Percentiles rank a stretch among this genome's conserved stretches.
Conservation (phyloP, 1,139 yeast genomes). For the Yamadazyma sp. region DNA sequence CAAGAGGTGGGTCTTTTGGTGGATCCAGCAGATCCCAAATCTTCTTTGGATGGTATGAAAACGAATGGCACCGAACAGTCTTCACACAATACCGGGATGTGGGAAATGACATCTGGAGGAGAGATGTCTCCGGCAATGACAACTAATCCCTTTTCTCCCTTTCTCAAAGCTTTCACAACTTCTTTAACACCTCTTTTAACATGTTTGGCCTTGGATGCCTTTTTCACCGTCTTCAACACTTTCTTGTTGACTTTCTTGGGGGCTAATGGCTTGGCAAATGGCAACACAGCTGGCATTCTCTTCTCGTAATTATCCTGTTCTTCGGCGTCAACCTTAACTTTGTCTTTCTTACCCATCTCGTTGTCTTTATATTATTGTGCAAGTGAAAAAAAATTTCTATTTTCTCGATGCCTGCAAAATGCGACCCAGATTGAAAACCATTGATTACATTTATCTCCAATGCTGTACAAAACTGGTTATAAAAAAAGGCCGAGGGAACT, state of each 20-base stretch:
- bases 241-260: slow-evolving; percentile 95
- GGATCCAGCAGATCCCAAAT: slow-evolving; percentile 97
- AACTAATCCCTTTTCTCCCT: slow-evolving; percentile 97
- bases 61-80: slow-evolving; percentile 87
- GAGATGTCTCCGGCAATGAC: slow-evolving; percentile 97
- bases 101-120: slow-evolving; percentile 96
- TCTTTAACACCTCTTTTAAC: slow-evolving; percentile 99
- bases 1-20: slow-evolving; percentile 99
- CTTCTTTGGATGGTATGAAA: slow-evolving; percentile 96
- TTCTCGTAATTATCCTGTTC: slow-evolving; percentile 85
- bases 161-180: slow-evolving; percentile 95
- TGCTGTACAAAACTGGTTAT: background rate
- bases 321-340: slow-evolving; percentile 38
- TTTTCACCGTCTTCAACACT: slow-evolving; percentile 91
- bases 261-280: slow-evolving; percentile 95
- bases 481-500: background rate
- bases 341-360: slow-evolving; percentile 48
- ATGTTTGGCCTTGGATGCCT: slow-evolving; percentile 96
- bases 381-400: slow-evolving; percentile 12
- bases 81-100: slow-evolving; percentile 95
- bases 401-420: slow-evolving; percentile 17
- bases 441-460: background rate
- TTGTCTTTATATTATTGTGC: slow-evolving; percentile 1
- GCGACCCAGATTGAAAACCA: slow-evolving; percentile 1
- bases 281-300: slow-evolving; percentile 84